These are phyloP conservation scores for Penicillium silybi DNA, from an alignment of 495 filamentous ascomycete genomes.

Conservation along the genomic window DNA sequence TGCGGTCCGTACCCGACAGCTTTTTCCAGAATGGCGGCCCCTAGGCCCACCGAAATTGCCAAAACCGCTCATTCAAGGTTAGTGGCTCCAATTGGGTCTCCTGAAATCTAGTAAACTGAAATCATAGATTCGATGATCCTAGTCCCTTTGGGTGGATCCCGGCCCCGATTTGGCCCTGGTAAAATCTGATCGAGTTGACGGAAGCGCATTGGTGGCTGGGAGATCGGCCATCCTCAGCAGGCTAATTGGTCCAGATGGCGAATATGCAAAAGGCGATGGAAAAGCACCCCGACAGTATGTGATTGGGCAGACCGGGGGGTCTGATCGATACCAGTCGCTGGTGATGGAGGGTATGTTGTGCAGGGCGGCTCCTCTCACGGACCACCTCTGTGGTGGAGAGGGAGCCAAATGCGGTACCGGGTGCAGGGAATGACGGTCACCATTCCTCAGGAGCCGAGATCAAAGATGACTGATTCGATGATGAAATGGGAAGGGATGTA, in stretches of 20 bases:
- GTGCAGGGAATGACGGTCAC: constrained; percentile 5
- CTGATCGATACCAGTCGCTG: constrained; percentile 2
- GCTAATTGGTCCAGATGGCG: constrained; percentile 21
- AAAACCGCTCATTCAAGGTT: constrained; percentile 5
- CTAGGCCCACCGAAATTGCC: neutral
- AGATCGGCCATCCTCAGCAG: constrained; percentile 28
- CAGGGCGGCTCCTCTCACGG: constrained; percentile 12
- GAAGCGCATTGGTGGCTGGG: constrained; percentile 19
- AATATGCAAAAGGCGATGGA: constrained; percentile 4
- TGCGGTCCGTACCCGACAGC: constrained; percentile 25
- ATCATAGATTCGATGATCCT: constrained; percentile 19
- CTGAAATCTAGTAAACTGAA: neutral
- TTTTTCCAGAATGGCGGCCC: constrained; percentile 16
- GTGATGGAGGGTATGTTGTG: constrained; percentile 23
- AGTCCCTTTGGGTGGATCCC: constrained; percentile 6
- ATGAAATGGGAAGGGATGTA: neutral
- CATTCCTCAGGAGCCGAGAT: neutral
- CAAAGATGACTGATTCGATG: neutral
- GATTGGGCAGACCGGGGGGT: constrained; percentile 17
- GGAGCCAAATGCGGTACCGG: constrained; percentile 8
- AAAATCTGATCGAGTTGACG: constrained; percentile 12
- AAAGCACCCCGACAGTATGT: constrained; percentile 9
- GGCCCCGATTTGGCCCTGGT: neutral
- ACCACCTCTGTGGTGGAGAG: constrained; percentile 2
- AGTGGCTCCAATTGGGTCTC: neutral